Base-by-base conservation (phyloP, 257 asterid genomes). In the Solanum stenotomum region DNA sequence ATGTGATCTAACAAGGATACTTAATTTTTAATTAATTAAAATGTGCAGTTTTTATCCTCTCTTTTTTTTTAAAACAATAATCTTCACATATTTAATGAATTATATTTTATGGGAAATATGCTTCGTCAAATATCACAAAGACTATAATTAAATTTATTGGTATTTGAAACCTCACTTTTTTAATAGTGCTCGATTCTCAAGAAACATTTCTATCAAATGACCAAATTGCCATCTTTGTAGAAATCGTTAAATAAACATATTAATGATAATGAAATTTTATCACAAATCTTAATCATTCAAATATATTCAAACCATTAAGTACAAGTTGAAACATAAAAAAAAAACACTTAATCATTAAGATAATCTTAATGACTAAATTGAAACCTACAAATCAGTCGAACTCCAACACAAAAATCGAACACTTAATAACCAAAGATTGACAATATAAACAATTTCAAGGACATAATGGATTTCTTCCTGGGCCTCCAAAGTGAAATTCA, bases 401-500 rank as follows among this genome's bases (percentile, higher is more conserved):
- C 20, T 5, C 18, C 34, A 25, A 63, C 27, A 10, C 1, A n/a
- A n/a, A 63, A 63, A n/a, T 2, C 0, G 14, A 71, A 71, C 27
- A 8, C 5, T 63, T 59, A 10, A 63, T 2, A 65, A 34, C 1
- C 9, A 34, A 20, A 20, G 2, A 22, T 22, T 11, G 10, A 5
- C 14, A 22, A 35, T 34, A 16, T 72, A 7, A 10, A 20, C 13
- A 75, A 75, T 37, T 10, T 76, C 83, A 76, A 37, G 90, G 94
- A 87, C 98, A 95, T 8, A 10, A 7, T 0, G 82, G 81, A 76
- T 38, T 89, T 33, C 91, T 89, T 38, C 96, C 97, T 5, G 98
- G 97, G 1, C 98, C 98, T 56, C 96, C 98, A 93, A 88, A 95
- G 78, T 88, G 92, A 37, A 95, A 93, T 90, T 94, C 96, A 70